Evolutionary conservation across 345 rosid species (phyloP), one percentile per base, ranked within the genome.

Genomic region (Euphorbia lathyris): DNA sequence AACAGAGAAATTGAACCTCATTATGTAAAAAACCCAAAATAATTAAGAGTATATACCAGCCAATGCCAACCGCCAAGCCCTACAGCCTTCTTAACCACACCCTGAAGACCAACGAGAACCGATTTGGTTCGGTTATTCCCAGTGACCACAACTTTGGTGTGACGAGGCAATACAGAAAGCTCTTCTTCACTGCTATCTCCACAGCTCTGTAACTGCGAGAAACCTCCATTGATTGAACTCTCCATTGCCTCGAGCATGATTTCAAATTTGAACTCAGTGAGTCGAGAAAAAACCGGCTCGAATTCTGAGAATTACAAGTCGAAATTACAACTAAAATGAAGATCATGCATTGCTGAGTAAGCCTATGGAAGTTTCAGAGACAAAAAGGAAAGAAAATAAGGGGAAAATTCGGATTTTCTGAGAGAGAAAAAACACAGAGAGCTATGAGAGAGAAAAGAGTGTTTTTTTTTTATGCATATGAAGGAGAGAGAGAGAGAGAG

Each of bases 21-120:
- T 56, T 70, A 38, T 38, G 69, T 9, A 0, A 23, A n/a, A 63
- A 63, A 47, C 22, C 38, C 58, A 69, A 29, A 72, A 26, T 0
- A 14, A 55, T 1, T 23, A 16, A 75, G 13, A 60, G 56, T 6
- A 75, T 29, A 79, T 69, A 93, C 98, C 89, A 93, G 97, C 98
- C 98, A 93, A 84, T 93, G 97, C 97, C 98, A 93, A 11, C 98
- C 98, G 48, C 98, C 98, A 62, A 87, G 92, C 3, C 98, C 97
- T 67, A 93, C 97, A 29, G 98, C 98, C 79, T 93, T 93, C 81
- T 93, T 91, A 58, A 93, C 98, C 1, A 93, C 98, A 9, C 98
- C 98, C 66, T 81, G 86, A 62, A 93, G 98, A 71, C 98, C 98
- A 1, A 93, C 97, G 58, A 93, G 97, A 38, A 93, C 97, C 52